Evolutionary conservation across 2,329 filamentous ascomycete species (phyloP), one percentile per base, ranked within the genome.

Genomic region (Neopestalotiopsis rosae): DNA sequence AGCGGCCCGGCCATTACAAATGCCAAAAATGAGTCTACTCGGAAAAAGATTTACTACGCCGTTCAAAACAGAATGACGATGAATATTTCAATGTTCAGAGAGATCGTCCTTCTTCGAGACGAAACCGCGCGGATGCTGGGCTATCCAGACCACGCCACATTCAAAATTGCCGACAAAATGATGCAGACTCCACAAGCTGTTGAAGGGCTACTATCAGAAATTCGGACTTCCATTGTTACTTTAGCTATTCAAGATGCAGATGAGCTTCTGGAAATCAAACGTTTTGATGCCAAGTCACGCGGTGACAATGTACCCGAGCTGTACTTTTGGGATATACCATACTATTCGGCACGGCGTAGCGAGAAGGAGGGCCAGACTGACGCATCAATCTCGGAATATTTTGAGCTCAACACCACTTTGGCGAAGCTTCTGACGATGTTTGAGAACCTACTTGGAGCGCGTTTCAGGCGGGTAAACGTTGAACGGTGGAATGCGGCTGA

Each of bases 111-210:
- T 6, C 82, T 89, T 10, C 85, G 88, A 17, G 87, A 89, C 70
- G 86, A 89, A 76, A 84, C 84, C 28, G 88, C 88, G 6, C 82
- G 86, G 56, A 77, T 89, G 49, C 80, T 89, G 9, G 87, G 87
- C 12, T 89, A 89, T 78, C 81, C 83, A 24, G 86, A 86, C 71
- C 86, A 89, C 74, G 87, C 87, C 12, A 83, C 85, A 65, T 88
- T 88, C 76, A 80, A 82, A 58, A 85, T 89, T 42, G 85, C 88
- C 70, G 85, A 87, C 72, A 89, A 88, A 80, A 89, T 90, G 88
- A 87, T 87, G 6, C 88, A 89, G 80, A 85, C 81, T 2, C 83
- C 87, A 3, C 82, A 87, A 77, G 88, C 83, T 0, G 87, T 89
- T 2, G 80, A 87, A 66, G 82, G 83, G 70, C 89, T 89, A 75